phyloP scores from a whole-genome alignment of 192 early-diverging fungal species.

The Coemansia sp. region DNA sequence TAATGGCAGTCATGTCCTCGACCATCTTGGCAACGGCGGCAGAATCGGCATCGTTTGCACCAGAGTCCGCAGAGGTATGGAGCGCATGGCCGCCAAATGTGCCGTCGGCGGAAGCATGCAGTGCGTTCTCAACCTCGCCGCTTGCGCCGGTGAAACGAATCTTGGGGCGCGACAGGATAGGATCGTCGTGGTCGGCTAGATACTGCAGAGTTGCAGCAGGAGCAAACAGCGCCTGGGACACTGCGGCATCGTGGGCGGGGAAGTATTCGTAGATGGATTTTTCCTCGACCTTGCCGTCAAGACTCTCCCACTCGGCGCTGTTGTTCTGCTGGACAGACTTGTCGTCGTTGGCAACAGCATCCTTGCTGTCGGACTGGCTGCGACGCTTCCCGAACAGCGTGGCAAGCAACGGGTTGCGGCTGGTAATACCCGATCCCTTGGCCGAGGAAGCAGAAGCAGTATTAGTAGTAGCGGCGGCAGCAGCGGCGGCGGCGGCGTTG shows the following conservation, averaged over 20 bases:
- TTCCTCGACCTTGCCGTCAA: slow-evolving; percentile 52
- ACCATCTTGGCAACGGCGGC: slow-evolving; percentile 14
- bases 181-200: slow-evolving; percentile 57
- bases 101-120: slow-evolving; percentile 20
- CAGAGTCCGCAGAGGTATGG: background rate
- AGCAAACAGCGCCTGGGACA: slow-evolving; percentile 66
- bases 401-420: slow-evolving; percentile 24
- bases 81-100: slow-evolving; percentile 19
- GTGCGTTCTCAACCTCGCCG: slow-evolving; percentile 42
- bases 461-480: slow-evolving; percentile 6
- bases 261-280: slow-evolving; percentile 59
- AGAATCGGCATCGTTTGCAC: background rate
- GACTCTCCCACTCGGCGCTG: slow-evolving; percentile 48
- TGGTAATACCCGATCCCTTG: slow-evolving; percentile 8
- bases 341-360: background rate
- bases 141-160: slow-evolving; percentile 23
- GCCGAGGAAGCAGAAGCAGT: slow-evolving; percentile 4
- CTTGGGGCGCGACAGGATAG: slow-evolving; percentile 56
- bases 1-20: slow-evolving; percentile 57
- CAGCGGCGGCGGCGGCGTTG: slow-evolving; percentile 3
- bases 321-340: background rate
- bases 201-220: slow-evolving; percentile 62
- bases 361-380: slow-evolving; percentile 19
- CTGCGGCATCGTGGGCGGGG: slow-evolving; percentile 58
- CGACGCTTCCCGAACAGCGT: slow-evolving; percentile 30